A percentile compares a stretch with the other conserved stretches of the same genome.
phyloP scores from a whole-genome alignment of 139 green algal genomes.

The Picochlorum sp. region DNA sequence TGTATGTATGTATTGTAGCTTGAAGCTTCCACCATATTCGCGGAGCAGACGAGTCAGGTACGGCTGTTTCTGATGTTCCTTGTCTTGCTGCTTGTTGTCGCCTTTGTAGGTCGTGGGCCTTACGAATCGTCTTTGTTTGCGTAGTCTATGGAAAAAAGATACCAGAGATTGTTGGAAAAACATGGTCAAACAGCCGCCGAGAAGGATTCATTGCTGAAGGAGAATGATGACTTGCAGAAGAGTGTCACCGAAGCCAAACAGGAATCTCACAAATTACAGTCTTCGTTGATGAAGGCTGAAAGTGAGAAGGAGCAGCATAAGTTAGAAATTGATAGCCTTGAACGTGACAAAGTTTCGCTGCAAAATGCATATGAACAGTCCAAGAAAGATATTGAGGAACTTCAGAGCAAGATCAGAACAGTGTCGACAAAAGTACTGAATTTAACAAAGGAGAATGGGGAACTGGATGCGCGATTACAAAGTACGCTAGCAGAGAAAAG shows the following conservation, averaged over 20 bases:
- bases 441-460: constrained; percentile 21
- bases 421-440: constrained; percentile 24
- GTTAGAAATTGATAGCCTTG: constrained; percentile 18
- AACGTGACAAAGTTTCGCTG: constrained; percentile 28
- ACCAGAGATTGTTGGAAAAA: constrained; percentile 25
- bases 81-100: not conserved
- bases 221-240: constrained; percentile 19
- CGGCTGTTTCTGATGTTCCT: not conserved
- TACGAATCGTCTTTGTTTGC: not conserved
- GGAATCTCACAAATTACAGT: constrained; percentile 31
- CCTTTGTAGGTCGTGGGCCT: not conserved
- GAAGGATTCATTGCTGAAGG: constrained; percentile 28
- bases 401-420: constrained; percentile 22
- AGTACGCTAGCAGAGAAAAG: constrained; percentile 22
- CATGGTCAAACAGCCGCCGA: constrained; percentile 18
- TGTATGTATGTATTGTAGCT: constrained; percentile 10
- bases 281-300: constrained; percentile 25
- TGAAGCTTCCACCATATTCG: constrained; percentile 32
- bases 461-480: constrained; percentile 27
- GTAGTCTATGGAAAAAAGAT: constrained; percentile 43
- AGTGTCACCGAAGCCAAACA: constrained; percentile 17
- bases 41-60: constrained; percentile 37
- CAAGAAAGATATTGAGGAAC: constrained; percentile 27
- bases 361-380: constrained; percentile 27
- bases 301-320: constrained; percentile 21